Evolutionary conservation across 805 yeast species (phyloP).

Genomic region (Jamesozyma rosinii): DNA sequence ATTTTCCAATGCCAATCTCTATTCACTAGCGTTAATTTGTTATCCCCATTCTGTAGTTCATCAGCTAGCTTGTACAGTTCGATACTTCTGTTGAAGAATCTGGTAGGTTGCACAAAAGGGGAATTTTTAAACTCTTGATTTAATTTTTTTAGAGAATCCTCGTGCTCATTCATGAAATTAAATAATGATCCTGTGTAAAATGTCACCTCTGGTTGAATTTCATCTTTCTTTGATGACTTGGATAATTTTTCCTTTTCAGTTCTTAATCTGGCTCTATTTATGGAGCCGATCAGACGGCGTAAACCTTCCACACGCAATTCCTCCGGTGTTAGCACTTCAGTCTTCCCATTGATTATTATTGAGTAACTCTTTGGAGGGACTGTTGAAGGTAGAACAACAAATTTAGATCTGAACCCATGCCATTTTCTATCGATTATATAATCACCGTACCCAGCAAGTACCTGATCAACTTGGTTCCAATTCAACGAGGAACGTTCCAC

Average conservation of each 20-base stretch:
- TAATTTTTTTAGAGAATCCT: conserved; percentile 33
- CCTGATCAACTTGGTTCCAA: conserved; percentile 90
- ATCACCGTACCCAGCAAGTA: conserved; percentile 85
- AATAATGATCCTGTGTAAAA: conserved; percentile 84
- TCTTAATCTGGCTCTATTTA: conserved; percentile 49
- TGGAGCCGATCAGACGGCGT: conserved; percentile 51
- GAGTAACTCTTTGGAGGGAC: conserved; percentile 43
- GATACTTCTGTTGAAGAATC: conserved; percentile 40
- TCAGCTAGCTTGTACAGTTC: conserved; percentile 46
- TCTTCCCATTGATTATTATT: conserved; percentile 35
- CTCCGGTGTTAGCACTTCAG: conserved; percentile 65
- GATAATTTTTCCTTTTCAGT: conserved; percentile 35
- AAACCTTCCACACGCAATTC: conserved; percentile 91
- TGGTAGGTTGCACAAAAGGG: conserved; percentile 23
- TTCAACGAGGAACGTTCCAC: conserved; percentile 50
- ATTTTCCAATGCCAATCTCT: conserved; percentile 85
- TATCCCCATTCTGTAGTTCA: conserved; percentile 51
- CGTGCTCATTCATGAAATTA: conserved; percentile 49
- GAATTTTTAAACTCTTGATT: conserved; percentile 32
- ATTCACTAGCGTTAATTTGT: conserved; percentile 61
- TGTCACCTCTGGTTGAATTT: conserved; percentile 59
- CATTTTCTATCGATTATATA: conserved; percentile 43
- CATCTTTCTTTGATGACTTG: conserved; percentile 33
- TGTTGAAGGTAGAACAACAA: conserved; percentile 76
- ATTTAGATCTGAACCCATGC: conserved; percentile 59